Base-by-base conservation (phyloP, 768 basidiomycete species). In the Mycena pura region DNA sequence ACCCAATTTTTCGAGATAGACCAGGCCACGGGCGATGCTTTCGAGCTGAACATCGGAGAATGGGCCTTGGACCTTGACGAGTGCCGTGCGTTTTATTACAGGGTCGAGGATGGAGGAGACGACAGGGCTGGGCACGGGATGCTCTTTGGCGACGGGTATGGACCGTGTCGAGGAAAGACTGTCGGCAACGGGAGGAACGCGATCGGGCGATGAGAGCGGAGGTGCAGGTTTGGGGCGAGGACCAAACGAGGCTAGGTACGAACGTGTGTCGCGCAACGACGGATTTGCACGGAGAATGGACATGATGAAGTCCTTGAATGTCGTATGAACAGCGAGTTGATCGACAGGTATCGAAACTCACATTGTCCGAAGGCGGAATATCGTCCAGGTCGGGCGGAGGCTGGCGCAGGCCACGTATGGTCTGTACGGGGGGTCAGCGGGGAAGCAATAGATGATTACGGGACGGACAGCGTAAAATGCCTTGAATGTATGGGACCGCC, bases 51-150 rank as follows among this genome's bases (percentile, higher is more conserved):
- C 83, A 75, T 96, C 91, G 10, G 87, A 91, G 72, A 99, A 99
- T 3, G 97, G 97, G 10, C 96, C 95, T 74, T 99, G 97, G 3
- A 99, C 79, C 77, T 99, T 99, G 68, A 99, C 96, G 15, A 99
- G 86, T 5, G 96, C 95, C 1, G 97, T 96, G 51, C 93, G 90
- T 41, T 88, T 84, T 57, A 87, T 79, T 52, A 92, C 85, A 6
- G 96, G 96, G 69, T 95, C 82, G n/a, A 96, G 80, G 66, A 92
- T 89, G n/a, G 89, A 88, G 6, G 86, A 82, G 61, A 91, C 76
- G 66, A 90, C 79, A 8, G 82, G 84, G 60, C 78, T 87, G 8
- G 82, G 79, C 63, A 80, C 79, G 9, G 77, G 69, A 32, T 74
- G 72, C 45, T 74, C 77, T 29, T 66, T 57, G 66, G 72, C 66